Evolutionary conservation across 2,329 filamentous ascomycete genomes (phyloP).

Genomic region (Diaporthe ampelina): DNA sequence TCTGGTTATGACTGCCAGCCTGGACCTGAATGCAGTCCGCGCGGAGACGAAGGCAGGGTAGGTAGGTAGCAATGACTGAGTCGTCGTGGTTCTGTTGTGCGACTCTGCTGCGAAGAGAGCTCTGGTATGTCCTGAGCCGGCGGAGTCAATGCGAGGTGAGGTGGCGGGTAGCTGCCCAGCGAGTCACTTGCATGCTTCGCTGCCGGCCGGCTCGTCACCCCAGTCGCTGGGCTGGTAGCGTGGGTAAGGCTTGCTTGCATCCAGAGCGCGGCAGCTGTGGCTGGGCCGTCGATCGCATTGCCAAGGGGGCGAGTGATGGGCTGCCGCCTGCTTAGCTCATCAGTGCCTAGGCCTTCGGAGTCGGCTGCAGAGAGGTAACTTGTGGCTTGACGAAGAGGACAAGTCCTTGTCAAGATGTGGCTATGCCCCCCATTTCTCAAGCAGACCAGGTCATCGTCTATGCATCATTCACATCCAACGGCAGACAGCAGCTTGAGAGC

Average conservation of each 20-base stretch:
- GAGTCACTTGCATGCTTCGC: background rate
- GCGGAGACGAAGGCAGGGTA: background rate
- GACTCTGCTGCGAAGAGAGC: background rate
- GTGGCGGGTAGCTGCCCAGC: constrained; percentile 10
- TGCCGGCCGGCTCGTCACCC: background rate
- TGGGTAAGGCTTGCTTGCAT: background rate
- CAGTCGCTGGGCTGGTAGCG: background rate
- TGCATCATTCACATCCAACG: too few species aligned
- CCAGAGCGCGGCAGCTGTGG: constrained; percentile 11
- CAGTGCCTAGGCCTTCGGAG: background rate
- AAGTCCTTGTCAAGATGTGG: constrained; percentile 1
- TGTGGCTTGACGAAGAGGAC: background rate
- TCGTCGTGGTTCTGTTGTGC: background rate
- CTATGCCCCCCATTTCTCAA: background rate
- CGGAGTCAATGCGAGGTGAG: constrained; percentile 9
- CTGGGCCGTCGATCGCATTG: background rate
- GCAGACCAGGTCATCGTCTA: background rate
- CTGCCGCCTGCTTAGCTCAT: constrained; percentile 25
- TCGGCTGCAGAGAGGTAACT: background rate
- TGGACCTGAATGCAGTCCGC: background rate
- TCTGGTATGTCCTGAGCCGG: background rate
- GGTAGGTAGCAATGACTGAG: constrained; percentile 1
- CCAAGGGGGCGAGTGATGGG: background rate
- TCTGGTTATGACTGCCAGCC: background rate
- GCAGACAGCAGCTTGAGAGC: background rate